Evolutionary conservation across 768 basidiomycete species (phyloP), one percentile per base, ranked within the genome.

Genomic region (Termitomyces sp.): DNA sequence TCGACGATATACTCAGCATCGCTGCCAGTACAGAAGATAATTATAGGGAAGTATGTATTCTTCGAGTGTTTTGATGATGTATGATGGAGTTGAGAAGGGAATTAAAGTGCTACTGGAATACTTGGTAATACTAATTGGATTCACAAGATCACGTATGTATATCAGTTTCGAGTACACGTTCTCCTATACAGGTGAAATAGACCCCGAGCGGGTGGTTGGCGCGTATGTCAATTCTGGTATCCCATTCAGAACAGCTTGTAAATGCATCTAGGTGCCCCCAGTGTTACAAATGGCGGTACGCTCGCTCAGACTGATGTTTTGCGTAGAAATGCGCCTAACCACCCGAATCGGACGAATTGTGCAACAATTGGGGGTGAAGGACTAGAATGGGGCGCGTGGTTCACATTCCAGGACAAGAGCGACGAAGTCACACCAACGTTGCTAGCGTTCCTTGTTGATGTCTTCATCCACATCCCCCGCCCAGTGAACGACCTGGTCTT

Each of bases 361-460:
- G 62, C 69, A 5, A 77, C 73, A 0, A 66, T 82, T 14, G 83
- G 84, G 27, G 82, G 82, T 7, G 81, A 77, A 0, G 82, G 84
- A 1, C 58, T 76, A 4, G 78, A 82, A 63, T 85, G 81, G 79
- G 86, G 81, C 14, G 76, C 79, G 11, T 87, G 85, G 83, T 70
- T 84, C 21, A 70, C 76, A 49, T 77, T 85, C 47, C 63, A 61
- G 9, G 77, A 75, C 31, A 58, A 71, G 9, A 64, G 65, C 3
- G 82, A 83, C 58, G 68, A 57, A 34, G 73, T 87, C 44, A 82
- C 75, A 14, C 73, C 71, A 2, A 67, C 83, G 2, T 73, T 77
- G 14, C 64, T 87, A 21, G 77, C 82, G 5, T 82, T 86, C 68
- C 73, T 87, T 47, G 84, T 74, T 23, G 87, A 89, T 57, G 70